phyloP scores from a whole-genome alignment of 768 basidiomycete genomes.

The Kwoniella europaea region DNA sequence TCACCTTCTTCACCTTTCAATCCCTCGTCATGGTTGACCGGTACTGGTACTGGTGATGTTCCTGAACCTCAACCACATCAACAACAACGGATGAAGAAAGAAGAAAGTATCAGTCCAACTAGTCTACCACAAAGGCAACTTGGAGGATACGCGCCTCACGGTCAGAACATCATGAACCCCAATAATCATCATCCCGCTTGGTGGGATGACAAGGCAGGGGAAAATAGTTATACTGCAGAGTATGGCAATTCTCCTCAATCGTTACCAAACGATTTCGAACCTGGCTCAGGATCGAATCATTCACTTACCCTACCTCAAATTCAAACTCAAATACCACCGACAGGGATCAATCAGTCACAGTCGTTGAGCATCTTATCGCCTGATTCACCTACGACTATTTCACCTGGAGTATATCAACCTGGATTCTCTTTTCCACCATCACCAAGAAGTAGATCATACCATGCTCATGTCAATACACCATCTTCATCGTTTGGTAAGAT shows the following conservation, averaged over 20 bases:
- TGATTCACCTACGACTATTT: conserved; percentile 32
- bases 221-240: neutral
- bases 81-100: neutral
- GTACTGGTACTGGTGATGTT: neutral
- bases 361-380: conserved; percentile 2
- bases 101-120: conserved; percentile 10
- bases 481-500: conserved; percentile 3
- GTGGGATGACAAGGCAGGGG: neutral
- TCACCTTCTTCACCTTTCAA: conserved; percentile 30
- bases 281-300: neutral
- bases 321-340: neutral
- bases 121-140: neutral
- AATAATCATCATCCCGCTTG: neutral
- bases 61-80: conserved; percentile 1
- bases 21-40: neutral
- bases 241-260: conserved; percentile 2
- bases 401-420: conserved; percentile 41
- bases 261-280: conserved; percentile 11
- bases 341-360: neutral
- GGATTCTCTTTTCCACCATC: conserved; percentile 31
- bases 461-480: neutral
- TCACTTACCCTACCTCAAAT: conserved; percentile 2
- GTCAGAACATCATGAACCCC: neutral
- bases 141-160: neutral
- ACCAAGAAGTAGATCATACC: neutral